Evolutionary conservation across 805 yeast species (phyloP), one percentile per base, ranked within the genome.

Genomic region (Candida boleticola): DNA sequence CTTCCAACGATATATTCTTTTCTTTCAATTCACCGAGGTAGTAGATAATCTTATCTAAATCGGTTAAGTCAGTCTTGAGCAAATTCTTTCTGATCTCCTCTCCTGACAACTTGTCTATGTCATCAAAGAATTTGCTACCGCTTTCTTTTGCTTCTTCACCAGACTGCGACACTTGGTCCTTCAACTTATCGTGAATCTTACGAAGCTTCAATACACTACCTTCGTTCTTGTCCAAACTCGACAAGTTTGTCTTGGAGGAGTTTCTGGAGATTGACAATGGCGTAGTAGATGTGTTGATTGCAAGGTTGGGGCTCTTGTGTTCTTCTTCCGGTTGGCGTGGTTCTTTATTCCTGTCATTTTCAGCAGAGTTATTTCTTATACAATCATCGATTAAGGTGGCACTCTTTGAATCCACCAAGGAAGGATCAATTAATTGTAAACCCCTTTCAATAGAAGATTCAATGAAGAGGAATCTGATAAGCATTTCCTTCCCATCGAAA

Each of bases 401-500:
- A 11, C 41, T 20, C 17, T 29, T 37, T 5, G 42, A 41, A 10
- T 55, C 53, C 7, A 49, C 61, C 30, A 68, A 57, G 1, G 68
- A 62, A 21, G 52, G 51, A 46, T 70, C 75, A 36, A 70, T 63
- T 44, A 69, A 57, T 43, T 68, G 67, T 20, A 76, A 46, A 1
- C 79, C 80, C 53, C 83, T 82, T 33, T 76, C 77, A 42, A 89
- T 68, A 7, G 88, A 82, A 14, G 84, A 78, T 53, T 85, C 89
- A 51, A 88, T 68, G 43, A 83, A 78, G 36, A 83, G 73, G 44
- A 87, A 72, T 48, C 90, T 68, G 25, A 89, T 68, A 32, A 88
- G 64, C 16, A 85, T 74, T 57, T 89, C 96, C 58, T 86, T 85
- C 27, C 89, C 95, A 50, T 82, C 82, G 10, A 79, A 47, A 19